These are phyloP conservation scores for Cercospora sp. DNA, from an alignment of 2,329 filamentous ascomycete species.

Conservation along the genomic window DNA sequence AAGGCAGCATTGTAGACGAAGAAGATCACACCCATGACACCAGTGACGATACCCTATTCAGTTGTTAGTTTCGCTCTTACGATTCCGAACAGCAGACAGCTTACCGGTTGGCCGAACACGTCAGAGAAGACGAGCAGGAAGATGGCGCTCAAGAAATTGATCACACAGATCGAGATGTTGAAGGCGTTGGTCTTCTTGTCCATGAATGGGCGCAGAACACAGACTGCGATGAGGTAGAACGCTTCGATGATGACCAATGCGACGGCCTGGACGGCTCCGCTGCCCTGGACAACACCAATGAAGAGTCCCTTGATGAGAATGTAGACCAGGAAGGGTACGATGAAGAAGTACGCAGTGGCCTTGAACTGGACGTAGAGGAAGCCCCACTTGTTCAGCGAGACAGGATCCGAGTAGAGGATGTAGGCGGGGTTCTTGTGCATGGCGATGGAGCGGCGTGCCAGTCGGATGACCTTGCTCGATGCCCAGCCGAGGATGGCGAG, in stretches of 20 bases:
- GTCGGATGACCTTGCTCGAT: slow-evolving; percentile 81
- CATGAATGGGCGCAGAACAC: slow-evolving; percentile 91
- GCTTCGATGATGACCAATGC: slow-evolving; percentile 82
- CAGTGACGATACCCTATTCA: slow-evolving; percentile 68
- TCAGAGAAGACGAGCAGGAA: slow-evolving; percentile 87
- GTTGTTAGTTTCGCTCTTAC: slow-evolving; percentile 11
- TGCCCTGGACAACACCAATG: slow-evolving; percentile 74
- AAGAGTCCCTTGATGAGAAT: slow-evolving; percentile 87
- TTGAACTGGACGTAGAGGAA: slow-evolving; percentile 97
- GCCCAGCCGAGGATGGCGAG: slow-evolving; percentile 78
- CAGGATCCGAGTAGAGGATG: slow-evolving; percentile 94
- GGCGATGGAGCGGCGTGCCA: slow-evolving; percentile 81
- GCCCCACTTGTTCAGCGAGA: slow-evolving; percentile 94
- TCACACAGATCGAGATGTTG: slow-evolving; percentile 85
- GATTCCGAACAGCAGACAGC: slow-evolving; percentile 30
- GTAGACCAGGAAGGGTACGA: slow-evolving; percentile 76
- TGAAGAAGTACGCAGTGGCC: slow-evolving; percentile 93
- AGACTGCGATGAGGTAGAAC: slow-evolving; percentile 71
- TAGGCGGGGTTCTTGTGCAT: slow-evolving; percentile 98
- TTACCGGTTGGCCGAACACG: slow-evolving; percentile 77
- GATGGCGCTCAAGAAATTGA: slow-evolving; percentile 89
- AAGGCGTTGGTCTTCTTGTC: slow-evolving; percentile 97
- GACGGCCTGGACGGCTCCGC: slow-evolving; percentile 72
- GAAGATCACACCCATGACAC: slow-evolving; percentile 84
- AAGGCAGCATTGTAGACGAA: slow-evolving; percentile 86